phyloP scores from a whole-genome alignment of 371 early-diverging fungal species.

The Rhizomucor pusillus region DNA sequence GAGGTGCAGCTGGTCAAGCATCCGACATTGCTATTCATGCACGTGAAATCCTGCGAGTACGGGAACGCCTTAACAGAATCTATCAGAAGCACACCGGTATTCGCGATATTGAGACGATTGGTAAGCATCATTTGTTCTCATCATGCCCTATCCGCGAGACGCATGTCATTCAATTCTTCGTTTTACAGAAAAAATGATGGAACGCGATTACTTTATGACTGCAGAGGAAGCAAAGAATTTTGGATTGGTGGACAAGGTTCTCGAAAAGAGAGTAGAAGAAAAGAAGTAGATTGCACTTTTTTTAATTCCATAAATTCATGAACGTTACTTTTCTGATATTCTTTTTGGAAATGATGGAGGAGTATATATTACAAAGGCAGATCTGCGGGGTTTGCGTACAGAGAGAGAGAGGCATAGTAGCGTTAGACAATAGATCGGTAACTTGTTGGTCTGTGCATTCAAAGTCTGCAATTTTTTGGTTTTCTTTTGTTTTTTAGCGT shows the following conservation, averaged over 20 bases:
- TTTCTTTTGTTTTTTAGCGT: slow-evolving; percentile 1
- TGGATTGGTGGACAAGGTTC: slow-evolving; percentile 88
- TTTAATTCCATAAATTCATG: too few relatives aligned
- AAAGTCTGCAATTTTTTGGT: neutral
- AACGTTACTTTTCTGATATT: too few relatives aligned
- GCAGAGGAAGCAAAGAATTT: slow-evolving; percentile 89
- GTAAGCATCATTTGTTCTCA: slow-evolving; percentile 36
- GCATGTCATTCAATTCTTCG: neutral
- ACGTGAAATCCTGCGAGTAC: slow-evolving; percentile 87
- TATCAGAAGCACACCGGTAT: slow-evolving; percentile 86
- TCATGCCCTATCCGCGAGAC: too few relatives aligned
- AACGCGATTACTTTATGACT: slow-evolving; percentile 94
- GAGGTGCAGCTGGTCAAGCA: slow-evolving; percentile 97
- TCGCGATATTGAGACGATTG: slow-evolving; percentile 79
- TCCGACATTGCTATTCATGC: slow-evolving; percentile 98
- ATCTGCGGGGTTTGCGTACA: too few relatives aligned
- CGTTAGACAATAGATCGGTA: too few relatives aligned
- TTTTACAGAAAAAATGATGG: slow-evolving; percentile 73
- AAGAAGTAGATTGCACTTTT: too few relatives aligned
- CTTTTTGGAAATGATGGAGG: too few relatives aligned
- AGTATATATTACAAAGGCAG: too few relatives aligned
- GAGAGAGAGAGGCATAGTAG: too few relatives aligned
- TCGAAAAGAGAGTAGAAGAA: slow-evolving; percentile 60
- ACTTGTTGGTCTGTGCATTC: too few relatives aligned
- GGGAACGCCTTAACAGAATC: slow-evolving; percentile 85